Percentiles rank a stretch among this genome's conserved stretches.
Evolutionary conservation across 2,329 filamentous ascomycete species (phyloP).

Genomic region (Colletotrichum gigasporum): DNA sequence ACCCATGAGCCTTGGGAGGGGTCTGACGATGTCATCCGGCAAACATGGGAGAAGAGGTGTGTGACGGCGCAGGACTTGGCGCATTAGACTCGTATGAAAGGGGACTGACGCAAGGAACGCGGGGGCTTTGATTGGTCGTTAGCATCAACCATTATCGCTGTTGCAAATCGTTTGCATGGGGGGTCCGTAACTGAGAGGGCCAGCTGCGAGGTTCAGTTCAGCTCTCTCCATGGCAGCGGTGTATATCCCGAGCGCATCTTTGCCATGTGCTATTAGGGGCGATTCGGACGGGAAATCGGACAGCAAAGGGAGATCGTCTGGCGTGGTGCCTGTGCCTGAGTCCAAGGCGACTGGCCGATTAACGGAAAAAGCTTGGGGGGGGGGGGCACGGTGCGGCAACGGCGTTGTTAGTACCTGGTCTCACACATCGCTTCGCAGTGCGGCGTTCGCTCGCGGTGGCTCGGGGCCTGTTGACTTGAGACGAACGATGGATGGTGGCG

Average conservation of each 20-base stretch:
- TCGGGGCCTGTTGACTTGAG: background rate
- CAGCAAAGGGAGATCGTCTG: background rate
- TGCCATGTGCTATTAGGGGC: background rate
- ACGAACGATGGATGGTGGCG: constrained; percentile 16
- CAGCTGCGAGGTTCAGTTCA: too few relatives aligned
- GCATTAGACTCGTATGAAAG: constrained; percentile 22
- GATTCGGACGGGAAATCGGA: too few relatives aligned
- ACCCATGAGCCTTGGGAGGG: too few relatives aligned
- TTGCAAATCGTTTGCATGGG: background rate
- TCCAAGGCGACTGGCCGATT: background rate
- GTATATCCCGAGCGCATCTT: background rate
- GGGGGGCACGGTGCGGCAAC: constrained; percentile 14
- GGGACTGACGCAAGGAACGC: constrained; percentile 26
- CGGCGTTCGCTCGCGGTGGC: constrained; percentile 13
- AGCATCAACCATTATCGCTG: background rate
- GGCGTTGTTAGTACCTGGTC: constrained; percentile 29
- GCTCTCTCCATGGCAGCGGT: background rate
- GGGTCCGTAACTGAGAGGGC: background rate
- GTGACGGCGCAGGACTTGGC: constrained; percentile 12
- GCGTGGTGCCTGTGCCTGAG: too few relatives aligned
- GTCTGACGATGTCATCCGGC: constrained; percentile 5
- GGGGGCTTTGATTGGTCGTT: constrained; percentile 11
- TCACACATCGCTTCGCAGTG: background rate
- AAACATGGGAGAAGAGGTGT: background rate
- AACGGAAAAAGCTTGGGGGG: background rate